These are phyloP conservation scores for Hymenochaete sp. DNA, from an alignment of 1,284 basidiomycete species.

Conservation along the genomic window DNA sequence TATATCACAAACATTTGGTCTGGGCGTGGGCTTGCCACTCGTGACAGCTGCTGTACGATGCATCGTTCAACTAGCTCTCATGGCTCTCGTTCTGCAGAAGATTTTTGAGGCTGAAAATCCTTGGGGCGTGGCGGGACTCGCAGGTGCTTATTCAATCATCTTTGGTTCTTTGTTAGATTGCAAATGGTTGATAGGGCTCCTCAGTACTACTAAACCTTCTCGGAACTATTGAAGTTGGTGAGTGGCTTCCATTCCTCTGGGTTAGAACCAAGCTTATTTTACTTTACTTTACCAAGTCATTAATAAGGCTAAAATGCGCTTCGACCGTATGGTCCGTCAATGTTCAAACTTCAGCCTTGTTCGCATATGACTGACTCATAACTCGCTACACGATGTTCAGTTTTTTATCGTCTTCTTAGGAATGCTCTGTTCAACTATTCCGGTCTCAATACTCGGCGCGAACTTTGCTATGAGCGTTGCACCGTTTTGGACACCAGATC, in stretches of 20 bases:
- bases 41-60: constrained; percentile 66
- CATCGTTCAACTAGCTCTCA: constrained; percentile 64
- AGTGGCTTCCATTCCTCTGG: constrained; percentile 21
- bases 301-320: constrained; percentile 72
- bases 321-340: constrained; percentile 57
- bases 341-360: no score
- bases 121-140: constrained; percentile 67
- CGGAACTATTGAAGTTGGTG: constrained; percentile 62
- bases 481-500: constrained; percentile 75
- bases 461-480: constrained; percentile 69
- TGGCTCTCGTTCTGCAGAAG: constrained; percentile 59
- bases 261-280: background rate
- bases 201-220: constrained; percentile 62
- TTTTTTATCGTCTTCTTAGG: constrained; percentile 60
- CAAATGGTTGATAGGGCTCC: background rate
- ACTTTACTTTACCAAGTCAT: constrained; percentile 30
- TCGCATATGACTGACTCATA: no score
- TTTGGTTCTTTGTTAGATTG: background rate
- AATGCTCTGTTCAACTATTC: constrained; percentile 70
- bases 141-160: constrained; percentile 47
- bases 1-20: constrained; percentile 52
- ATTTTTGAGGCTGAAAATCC: constrained; percentile 70
- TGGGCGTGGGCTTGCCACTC: constrained; percentile 63
- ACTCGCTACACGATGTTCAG: no score
- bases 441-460: constrained; percentile 69